These are phyloP conservation scores for Cynanchum wilfordii DNA, from an alignment of 257 asterid species.

Conservation along the genomic window DNA sequence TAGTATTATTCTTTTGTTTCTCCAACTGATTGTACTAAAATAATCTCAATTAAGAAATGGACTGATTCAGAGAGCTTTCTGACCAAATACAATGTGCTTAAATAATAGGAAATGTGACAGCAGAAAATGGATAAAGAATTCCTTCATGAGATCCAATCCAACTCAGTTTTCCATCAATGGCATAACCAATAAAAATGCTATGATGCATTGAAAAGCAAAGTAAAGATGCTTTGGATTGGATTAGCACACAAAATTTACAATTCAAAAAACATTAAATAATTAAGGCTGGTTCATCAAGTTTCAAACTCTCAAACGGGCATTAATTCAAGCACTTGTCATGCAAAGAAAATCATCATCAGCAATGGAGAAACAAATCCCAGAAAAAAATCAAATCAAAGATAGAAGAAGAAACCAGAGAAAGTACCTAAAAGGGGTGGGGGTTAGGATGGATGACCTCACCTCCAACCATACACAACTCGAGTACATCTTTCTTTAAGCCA, in stretches of 20 bases:
- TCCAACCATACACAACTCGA: constrained; percentile 40
- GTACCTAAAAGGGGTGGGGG: not conserved
- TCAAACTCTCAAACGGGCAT: not conserved
- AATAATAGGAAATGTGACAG: not conserved
- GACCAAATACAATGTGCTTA: not conserved
- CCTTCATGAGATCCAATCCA: not conserved
- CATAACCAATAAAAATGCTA: not conserved
- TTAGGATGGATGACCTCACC: constrained; percentile 10
- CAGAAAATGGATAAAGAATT: not conserved
- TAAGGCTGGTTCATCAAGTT: not conserved
- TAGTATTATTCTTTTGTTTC: not conserved
- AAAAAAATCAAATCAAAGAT: constrained; percentile 5
- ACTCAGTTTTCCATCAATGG: not conserved
- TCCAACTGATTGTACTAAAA: not conserved
- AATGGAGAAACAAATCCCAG: no score
- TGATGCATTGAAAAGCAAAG: not conserved
- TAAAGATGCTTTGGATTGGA: not conserved
- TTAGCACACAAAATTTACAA: constrained; percentile 3
- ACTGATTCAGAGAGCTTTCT: not conserved
- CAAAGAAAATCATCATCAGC: not conserved
- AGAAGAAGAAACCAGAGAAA: constrained; percentile 3
- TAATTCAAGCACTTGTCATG: not conserved
- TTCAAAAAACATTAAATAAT: not conserved
- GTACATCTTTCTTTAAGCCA: constrained; percentile 61
- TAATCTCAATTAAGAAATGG: not conserved